These are phyloP conservation scores for Pluteus cervinus DNA, from an alignment of 768 basidiomycete species.

Conservation along the genomic window DNA sequence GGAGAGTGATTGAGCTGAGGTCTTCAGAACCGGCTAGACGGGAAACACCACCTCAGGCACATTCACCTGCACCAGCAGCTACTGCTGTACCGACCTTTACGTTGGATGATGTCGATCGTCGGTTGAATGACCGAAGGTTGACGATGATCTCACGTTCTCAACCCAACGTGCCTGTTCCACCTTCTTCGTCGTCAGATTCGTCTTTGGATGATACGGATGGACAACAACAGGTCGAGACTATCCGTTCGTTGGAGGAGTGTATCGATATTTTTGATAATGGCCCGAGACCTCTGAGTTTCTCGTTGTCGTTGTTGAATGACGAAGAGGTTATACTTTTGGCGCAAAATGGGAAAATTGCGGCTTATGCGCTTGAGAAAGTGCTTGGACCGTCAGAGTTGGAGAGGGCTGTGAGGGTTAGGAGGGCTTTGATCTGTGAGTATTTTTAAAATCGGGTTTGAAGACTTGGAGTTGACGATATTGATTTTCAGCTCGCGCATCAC, in stretches of 20 bases:
- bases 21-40: not conserved
- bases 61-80: constrained; percentile 10
- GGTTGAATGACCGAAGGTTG: constrained; percentile 32
- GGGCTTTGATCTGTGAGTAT: constrained; percentile 85
- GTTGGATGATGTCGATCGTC: constrained; percentile 51
- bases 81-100: constrained; percentile 34
- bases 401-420: constrained; percentile 79
- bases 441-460: not conserved
- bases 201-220: constrained; percentile 1
- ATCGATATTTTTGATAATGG: constrained; percentile 75
- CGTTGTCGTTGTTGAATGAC: constrained; percentile 66
- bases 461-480: constrained; percentile 5
- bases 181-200: constrained; percentile 7
- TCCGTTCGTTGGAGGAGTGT: constrained; percentile 68
- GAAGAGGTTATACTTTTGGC: constrained; percentile 88
- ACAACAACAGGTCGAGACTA: constrained; percentile 7
- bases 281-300: constrained; percentile 51
- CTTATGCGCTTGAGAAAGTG: constrained; percentile 95
- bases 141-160: constrained; percentile 14
- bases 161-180: constrained; percentile 6
- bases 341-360: constrained; percentile 88
- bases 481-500: constrained; percentile 69
- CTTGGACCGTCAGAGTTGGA: constrained; percentile 66
- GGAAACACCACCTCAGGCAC: not conserved
- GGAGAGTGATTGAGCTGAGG: not conserved